These are phyloP conservation scores for Sedum album DNA, from an alignment of 164 flowering plant genomes.

Conservation along the genomic window DNA sequence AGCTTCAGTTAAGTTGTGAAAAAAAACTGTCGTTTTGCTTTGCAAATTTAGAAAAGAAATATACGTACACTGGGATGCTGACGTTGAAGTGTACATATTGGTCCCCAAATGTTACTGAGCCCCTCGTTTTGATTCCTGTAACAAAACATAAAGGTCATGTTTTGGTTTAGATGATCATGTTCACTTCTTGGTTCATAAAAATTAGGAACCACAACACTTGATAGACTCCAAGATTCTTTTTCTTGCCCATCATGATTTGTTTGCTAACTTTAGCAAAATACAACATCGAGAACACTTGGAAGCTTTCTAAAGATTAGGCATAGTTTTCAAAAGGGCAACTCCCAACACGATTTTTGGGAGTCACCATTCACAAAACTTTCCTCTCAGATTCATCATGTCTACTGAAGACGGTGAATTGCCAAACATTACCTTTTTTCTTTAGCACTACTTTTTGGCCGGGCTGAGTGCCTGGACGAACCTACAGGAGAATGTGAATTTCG, in stretches of 20 bases:
- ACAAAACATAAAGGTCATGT: not conserved
- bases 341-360: too few relatives aligned
- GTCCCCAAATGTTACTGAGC: too few relatives aligned
- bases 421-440: conserved; percentile 64
- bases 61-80: too few relatives aligned
- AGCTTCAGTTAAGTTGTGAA: not conserved
- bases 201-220: not conserved
- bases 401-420: not conserved
- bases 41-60: conserved; percentile 18
- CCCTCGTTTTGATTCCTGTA: conserved; percentile 68
- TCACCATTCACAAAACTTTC: too few relatives aligned
- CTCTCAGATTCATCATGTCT: not conserved
- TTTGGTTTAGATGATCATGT: not conserved
- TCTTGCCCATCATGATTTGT: not conserved
- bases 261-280: too few relatives aligned
- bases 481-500: conserved; percentile 13
- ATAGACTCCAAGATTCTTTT: not conserved
- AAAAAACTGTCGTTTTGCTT: not conserved
- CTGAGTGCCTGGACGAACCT: conserved; percentile 93
- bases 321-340: too few relatives aligned
- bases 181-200: not conserved
- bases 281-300: too few relatives aligned
- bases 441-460: too few relatives aligned
- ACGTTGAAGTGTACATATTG: too few relatives aligned
- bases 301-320: too few relatives aligned